Percentiles rank a stretch among this genome's conserved stretches.
phyloP scores from a whole-genome alignment of 305 asterid species.

The Fraxinus sp. region DNA sequence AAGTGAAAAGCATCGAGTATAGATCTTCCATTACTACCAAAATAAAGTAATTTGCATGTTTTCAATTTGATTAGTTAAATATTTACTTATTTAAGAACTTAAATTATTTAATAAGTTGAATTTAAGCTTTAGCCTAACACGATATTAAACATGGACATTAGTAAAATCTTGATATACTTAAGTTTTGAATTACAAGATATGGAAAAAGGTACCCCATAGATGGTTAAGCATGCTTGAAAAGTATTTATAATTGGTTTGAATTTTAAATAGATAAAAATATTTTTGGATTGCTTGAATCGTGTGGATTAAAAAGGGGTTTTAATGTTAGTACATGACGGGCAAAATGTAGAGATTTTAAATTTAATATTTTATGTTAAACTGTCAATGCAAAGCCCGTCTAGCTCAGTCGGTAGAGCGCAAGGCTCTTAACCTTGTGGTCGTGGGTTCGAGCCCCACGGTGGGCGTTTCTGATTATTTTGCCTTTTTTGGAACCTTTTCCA shows the following conservation, averaged over 20 bases:
- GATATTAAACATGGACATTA: neutral
- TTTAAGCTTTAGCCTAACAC: neutral
- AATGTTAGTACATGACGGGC: neutral
- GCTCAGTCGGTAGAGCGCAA: neutral
- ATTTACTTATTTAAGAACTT: neutral
- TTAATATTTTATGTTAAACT: neutral
- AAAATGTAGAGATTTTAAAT: no score
- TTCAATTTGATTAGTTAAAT: neutral
- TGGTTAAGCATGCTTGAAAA: constrained; percentile 26
- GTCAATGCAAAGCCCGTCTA: neutral
- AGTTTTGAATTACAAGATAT: neutral
- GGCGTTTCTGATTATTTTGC: neutral
- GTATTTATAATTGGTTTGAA: neutral
- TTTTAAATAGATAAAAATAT: neutral
- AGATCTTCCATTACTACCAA: neutral
- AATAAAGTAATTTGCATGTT: neutral
- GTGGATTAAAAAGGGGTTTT: neutral
- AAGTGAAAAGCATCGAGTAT: neutral
- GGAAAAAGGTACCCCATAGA: constrained; percentile 58
- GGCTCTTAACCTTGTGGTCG: neutral
- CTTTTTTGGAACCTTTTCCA: neutral
- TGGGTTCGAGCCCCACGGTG: neutral
- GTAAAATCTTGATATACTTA: neutral
- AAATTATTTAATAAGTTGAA: neutral
- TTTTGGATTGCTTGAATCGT: neutral